Base-by-base conservation (phyloP, 2,329 filamentous ascomycete species). In the Ascosphaera apis region DNA sequence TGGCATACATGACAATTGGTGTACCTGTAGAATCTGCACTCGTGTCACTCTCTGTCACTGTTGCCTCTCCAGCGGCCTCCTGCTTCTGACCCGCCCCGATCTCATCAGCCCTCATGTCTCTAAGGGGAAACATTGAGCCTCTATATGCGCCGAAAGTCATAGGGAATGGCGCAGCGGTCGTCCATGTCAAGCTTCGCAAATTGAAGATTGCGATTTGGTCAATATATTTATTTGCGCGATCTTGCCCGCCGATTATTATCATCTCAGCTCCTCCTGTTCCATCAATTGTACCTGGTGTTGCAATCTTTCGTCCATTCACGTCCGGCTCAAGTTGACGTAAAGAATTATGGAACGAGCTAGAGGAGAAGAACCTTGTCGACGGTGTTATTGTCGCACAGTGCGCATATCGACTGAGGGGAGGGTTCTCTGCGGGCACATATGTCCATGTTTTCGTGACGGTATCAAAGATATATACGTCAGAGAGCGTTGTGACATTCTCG, bases 141-240 rank as follows among this genome's bases (percentile, higher is more conserved):
- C 88, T 74, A 54, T 98, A 98, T 1, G 88, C 88, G 42, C 88
- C 88, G 51, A 88, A 98, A 48, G 82, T 92, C 54, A 86, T 81
- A 35, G 83, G 84, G 33, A 95, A 64, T 1, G 75, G 65, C 43
- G 81, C 80, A 1, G 83, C 93, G 13, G 79, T 81, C 1, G 82
- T 92, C 88, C 88, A 98, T 56, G 88, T 91, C 40, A 95, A 60
- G 52, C 82, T 93, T 34, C 88, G 72, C 17, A 98, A 63, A 48
- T 98, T 98, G 63, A 98, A 98, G 2, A 98, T 82, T 51, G 83
- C 95, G 43, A 98, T 91, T 55, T 98, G 83, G 55, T 98, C 86
- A 45, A 98, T 98, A 51, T 98, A 98, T 53, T 92, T 84, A 53
- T 98, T 98, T n/a, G 77, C 76, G 37, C 80, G 88, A 50, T 98